Conservation (phyloP, 768 basidiomycete species). For the Tulasnella sp. region DNA sequence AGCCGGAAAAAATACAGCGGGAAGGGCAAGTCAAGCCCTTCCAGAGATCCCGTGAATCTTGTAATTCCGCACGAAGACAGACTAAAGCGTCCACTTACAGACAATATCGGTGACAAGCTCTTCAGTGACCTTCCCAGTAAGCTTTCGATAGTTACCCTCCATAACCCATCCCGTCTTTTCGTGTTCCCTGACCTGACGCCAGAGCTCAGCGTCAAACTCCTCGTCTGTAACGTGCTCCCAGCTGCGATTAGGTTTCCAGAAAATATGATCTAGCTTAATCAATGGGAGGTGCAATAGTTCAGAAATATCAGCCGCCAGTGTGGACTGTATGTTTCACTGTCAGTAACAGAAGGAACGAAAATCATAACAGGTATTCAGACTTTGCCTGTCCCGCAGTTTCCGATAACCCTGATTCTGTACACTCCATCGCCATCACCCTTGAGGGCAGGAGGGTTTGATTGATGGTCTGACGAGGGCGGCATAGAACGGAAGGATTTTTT, state of each 20-base stretch:
- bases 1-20: conserved; percentile 13
- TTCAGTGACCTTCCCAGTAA: not conserved
- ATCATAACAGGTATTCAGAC: not conserved
- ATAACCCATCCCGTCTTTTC: conserved; percentile 21
- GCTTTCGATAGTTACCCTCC: conserved; percentile 19
- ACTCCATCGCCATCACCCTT: not conserved
- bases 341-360: not conserved
- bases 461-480: not conserved
- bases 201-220: conserved; percentile 9
- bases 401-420: conserved; percentile 10
- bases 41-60: not conserved
- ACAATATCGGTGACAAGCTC: conserved; percentile 18
- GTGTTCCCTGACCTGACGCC: not conserved
- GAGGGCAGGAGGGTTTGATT: not conserved
- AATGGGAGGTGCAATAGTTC: not conserved
- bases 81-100: not conserved
- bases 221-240: not conserved
- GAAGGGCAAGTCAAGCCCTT: conserved; percentile 15
- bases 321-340: conserved; percentile 9
- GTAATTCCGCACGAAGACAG: not conserved
- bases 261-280: conserved; percentile 6
- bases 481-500: not conserved
- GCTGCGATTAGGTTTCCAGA: not conserved
- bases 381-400: conserved; percentile 24
- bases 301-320: conserved; percentile 3